Evolutionary conservation across 306 rosid genomes (phyloP).

Genomic region (Betula pendula): DNA sequence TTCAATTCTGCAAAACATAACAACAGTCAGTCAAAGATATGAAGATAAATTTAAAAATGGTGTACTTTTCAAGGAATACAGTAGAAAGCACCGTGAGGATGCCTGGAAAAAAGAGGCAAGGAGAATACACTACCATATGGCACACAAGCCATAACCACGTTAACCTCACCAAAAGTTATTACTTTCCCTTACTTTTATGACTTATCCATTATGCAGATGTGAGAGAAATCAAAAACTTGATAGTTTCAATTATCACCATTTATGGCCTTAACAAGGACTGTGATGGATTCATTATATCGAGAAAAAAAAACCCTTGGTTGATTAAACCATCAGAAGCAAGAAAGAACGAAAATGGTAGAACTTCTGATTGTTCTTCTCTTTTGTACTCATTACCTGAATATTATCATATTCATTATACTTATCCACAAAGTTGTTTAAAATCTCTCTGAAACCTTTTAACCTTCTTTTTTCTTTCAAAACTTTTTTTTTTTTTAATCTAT

Average conservation of each 20-base stretch:
- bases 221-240: background rate
- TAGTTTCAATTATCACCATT: background rate
- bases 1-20: constrained; percentile 35
- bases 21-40: background rate
- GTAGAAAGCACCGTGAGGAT: background rate
- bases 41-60: background rate
- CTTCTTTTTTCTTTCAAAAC: background rate
- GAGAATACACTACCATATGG: background rate
- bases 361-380: background rate
- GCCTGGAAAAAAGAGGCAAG: background rate
- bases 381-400: background rate
- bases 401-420: background rate
- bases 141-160: background rate
- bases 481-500: background rate
- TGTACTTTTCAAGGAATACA: background rate
- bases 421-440: background rate
- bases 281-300: background rate
- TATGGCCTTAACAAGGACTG: background rate
- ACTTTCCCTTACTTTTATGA: background rate
- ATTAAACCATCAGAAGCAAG: background rate
- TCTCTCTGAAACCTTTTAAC: background rate
- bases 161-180: background rate
- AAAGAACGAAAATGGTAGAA: no score
- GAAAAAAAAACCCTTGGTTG: background rate
- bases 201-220: background rate